Evolutionary conservation across 2,329 filamentous ascomycete species (phyloP).

Genomic region (Drechslerella coelobrocha): DNA sequence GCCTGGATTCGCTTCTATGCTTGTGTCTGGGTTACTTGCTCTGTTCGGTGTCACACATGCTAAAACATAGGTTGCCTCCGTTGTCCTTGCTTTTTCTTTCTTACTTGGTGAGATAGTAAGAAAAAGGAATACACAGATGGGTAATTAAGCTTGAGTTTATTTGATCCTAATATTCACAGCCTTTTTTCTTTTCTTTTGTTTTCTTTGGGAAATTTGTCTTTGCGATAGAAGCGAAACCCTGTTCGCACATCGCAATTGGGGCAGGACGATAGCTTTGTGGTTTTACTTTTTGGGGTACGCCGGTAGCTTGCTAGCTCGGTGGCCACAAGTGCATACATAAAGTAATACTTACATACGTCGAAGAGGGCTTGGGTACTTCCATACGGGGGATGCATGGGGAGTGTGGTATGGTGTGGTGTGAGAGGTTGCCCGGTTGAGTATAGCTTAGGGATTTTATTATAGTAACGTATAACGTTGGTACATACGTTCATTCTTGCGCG

Average conservation of each 20-base stretch:
- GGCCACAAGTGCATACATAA: too few species aligned
- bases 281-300: conserved; percentile 25
- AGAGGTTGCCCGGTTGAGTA: neutral
- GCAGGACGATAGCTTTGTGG: conserved; percentile 50
- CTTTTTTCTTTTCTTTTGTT: too few species aligned
- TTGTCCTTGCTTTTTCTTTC: conserved; percentile 8
- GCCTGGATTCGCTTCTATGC: too few species aligned
- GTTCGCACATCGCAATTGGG: conserved; percentile 39
- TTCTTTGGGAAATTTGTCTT: too few species aligned
- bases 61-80: conserved; percentile 27
- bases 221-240: conserved; percentile 9
- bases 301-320: too few species aligned
- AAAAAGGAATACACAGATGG: conserved; percentile 20
- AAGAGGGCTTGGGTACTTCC: too few species aligned
- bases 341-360: too few species aligned
- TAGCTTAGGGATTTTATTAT: neutral
- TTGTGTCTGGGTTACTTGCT: conserved; percentile 30
- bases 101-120: conserved; percentile 22
- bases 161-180: conserved; percentile 17
- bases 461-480: neutral
- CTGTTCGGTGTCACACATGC: conserved; percentile 40
- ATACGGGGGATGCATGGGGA: neutral
- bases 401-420: neutral
- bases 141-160: neutral
- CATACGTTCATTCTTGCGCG: too few species aligned